These are phyloP conservation scores for Erythrophleum fordii DNA, from an alignment of 306 rosid species.

Conservation along the genomic window DNA sequence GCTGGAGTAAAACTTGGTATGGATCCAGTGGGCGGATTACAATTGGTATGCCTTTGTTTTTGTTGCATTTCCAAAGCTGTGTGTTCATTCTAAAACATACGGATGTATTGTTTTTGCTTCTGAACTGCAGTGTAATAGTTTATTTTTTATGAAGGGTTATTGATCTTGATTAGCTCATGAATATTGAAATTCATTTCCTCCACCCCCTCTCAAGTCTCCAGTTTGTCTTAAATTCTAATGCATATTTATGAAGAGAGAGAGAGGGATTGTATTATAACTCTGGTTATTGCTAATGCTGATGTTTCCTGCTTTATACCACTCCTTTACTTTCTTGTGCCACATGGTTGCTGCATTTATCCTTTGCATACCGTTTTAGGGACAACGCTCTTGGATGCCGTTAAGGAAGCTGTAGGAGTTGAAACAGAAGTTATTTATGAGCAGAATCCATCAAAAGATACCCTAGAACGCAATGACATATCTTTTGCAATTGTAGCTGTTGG, in stretches of 20 bases:
- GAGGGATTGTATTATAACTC: background rate
- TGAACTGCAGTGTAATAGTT: background rate
- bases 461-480: conserved; percentile 59
- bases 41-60: conserved; percentile 51
- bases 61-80: background rate
- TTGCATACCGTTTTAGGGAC: conserved; percentile 57
- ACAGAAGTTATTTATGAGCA: conserved; percentile 65
- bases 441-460: conserved; percentile 57
- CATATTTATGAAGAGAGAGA: conserved; percentile 3
- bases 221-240: background rate
- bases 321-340: background rate
- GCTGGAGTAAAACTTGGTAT: conserved; percentile 78
- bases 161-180: conserved; percentile 12
- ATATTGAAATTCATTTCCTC: conserved; percentile 23
- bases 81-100: background rate
- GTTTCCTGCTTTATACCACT: conserved; percentile 13
- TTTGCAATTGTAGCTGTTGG: conserved; percentile 83
- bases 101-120: background rate
- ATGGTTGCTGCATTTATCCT: conserved; percentile 19
- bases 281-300: background rate
- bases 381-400: conserved; percentile 81
- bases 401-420: conserved; percentile 62
- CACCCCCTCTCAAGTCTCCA: conserved; percentile 5
- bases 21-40: conserved; percentile 74
- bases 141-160: background rate